Evolutionary conservation across 2,329 filamentous ascomycete species (phyloP), one percentile per base, ranked within the genome.

Genomic region (Phaeosphaeria sp.): DNA sequence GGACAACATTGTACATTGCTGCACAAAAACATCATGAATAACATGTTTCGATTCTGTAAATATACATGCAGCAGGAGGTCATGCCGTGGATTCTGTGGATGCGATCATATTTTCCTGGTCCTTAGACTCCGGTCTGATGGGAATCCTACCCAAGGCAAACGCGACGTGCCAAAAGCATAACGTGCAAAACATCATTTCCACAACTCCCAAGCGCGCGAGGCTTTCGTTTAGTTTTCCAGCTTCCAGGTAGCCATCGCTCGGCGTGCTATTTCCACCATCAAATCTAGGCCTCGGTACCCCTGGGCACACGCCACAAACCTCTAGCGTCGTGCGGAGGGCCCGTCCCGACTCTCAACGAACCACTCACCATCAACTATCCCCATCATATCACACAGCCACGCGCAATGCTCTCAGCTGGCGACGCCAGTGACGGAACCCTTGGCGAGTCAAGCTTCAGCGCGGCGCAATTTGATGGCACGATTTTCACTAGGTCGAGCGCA

Each of bases 391-490:
- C 20, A 17, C 55, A 64, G 63, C 61, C 63, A 62, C 60, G 55
- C 59, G 56, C 58, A n/a, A 21, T 56, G 56, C 57, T 50, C 39
- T 42, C 42, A 67, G 63, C 65, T 66, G 58, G 53, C 44, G 21
- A 47, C 41, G 59, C 49, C 25, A 48, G 39, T 46, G 22, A 42
- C 46, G 22, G 20, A 39, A 60, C 30, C 44, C 43, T 49, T 53
- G 44, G 56, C 25, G 39, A 33, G 43, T 46, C 52, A 60, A 39
- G 49, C 53, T 44, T 50, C n/a, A 36, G 43, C 43, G 48, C 36
- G 42, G 42, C 46, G 33, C 52, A 23, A 20, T 33, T n/a, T 7
- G 13, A 17, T 47, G 20, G 27, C 42, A 52, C 25, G 33, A 50
- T 54, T 33, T 50, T 43, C 30, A 33, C 23, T 18, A 39, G 20